Base-by-base conservation (phyloP, 225 moss, liverwort and hornwort genomes). In the Rhytidiadelphus loreus region DNA sequence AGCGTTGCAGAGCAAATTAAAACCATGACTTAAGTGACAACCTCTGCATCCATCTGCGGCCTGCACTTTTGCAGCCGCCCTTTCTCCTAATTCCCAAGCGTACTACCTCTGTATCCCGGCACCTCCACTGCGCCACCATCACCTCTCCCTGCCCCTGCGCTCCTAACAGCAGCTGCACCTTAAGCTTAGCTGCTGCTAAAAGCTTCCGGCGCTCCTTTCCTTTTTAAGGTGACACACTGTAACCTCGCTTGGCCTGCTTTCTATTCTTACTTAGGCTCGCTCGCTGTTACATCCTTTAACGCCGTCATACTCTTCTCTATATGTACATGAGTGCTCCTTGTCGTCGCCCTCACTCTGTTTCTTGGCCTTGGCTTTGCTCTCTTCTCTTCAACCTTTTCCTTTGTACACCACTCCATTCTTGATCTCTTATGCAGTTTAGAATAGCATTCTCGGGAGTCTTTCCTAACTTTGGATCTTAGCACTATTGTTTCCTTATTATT, bases 11-110 rank as follows among this genome's bases (percentile, higher is more conserved):
- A 81, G 48, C 71, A 60, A 85, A 60, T 85, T 85, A 85, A 87
- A 87, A 70, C 81, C 80, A 50, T 16, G 69, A 66, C 70, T 85
- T 44, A 69, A 86, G 78, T 69, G 52, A 66, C 28, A 17, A 66
- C 53, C 35, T 11, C 68, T 68, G 56, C 66, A 56, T 59, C 18
- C 35, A 22, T 33, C 80, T 72, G 64, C 23, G 32, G 58, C 71
- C 70, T 77, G 86, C 86, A 62, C 88, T 86, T 88, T 77, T 33
- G 62, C 88, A 69, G 88, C 88, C 91, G 91, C 88, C 86, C 86
- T 86, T 88, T 82, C 88, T 74, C 71, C 85, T 59, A 60, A 58
- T 85, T 72, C 58, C 83, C n/a, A 79, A 84, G 87, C 37, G 84
- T 81, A 56, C 37, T 68, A 14, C 53, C 28, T 18, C 81, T 87